Evolutionary conservation across 2,329 filamentous ascomycete species (phyloP).

Genomic region (Penicillium aurantiogriseum): DNA sequence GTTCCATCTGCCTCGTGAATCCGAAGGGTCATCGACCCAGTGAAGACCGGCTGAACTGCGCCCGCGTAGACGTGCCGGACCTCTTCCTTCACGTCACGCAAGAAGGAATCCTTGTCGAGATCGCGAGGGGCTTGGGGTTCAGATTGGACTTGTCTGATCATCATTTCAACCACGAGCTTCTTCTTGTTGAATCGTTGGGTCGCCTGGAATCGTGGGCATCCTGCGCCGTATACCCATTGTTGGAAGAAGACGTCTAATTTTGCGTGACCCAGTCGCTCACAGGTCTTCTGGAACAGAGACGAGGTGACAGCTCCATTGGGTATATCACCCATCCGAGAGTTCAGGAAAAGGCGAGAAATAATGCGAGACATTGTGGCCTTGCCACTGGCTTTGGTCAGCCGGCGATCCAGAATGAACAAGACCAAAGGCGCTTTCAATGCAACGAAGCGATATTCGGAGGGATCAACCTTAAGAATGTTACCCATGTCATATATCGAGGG

Average conservation of each 20-base stretch:
- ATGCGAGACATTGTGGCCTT: constrained; percentile 81
- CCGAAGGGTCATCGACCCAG: constrained; percentile 93
- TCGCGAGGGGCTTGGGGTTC: constrained; percentile 56
- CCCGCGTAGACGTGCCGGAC: constrained; percentile 67
- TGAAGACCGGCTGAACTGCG: constrained; percentile 75
- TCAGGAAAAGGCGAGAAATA: constrained; percentile 79
- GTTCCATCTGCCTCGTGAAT: constrained; percentile 98
- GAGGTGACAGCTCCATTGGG: constrained; percentile 68
- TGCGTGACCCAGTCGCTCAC: constrained; percentile 84
- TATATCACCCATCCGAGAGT: constrained; percentile 79
- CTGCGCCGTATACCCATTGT: constrained; percentile 86
- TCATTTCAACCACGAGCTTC: constrained; percentile 89
- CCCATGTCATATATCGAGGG: constrained; percentile 82
- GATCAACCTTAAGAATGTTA: constrained; percentile 71
- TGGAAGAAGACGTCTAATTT: constrained; percentile 88
- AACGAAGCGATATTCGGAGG: constrained; percentile 87
- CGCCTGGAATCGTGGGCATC: constrained; percentile 83
- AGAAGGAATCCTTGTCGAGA: constrained; percentile 72
- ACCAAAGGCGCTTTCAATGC: constrained; percentile 85
- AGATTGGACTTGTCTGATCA: constrained; percentile 72
- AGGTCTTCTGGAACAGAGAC: constrained; percentile 74
- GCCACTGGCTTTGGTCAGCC: constrained; percentile 83
- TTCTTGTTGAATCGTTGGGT: constrained; percentile 97
- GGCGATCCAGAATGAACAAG: constrained; percentile 88
- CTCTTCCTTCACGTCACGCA: constrained; percentile 80